Conservation (phyloP, 306 rosid genomes). For the Heteromeles arbutifolia region DNA sequence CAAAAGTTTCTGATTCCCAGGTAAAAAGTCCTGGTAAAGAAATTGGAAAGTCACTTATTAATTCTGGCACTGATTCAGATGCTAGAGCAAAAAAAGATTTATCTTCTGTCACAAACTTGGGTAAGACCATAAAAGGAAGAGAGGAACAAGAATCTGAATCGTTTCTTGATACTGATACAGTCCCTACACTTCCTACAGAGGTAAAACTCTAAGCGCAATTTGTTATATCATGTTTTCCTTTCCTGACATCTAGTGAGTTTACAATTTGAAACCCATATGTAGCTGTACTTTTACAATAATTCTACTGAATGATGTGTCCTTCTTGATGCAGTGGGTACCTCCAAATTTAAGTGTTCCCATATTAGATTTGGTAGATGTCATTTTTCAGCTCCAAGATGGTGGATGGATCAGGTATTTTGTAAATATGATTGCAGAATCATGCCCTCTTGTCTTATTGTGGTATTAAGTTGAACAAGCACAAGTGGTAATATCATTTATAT, state of each 20-base stretch:
- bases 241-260: not conserved
- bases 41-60: conserved; percentile 25
- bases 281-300: not conserved
- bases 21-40: conserved; percentile 33
- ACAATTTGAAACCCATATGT: not conserved
- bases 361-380: conserved; percentile 85
- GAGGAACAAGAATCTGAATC: conserved; percentile 39
- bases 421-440: not conserved
- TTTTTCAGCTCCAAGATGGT: conserved; percentile 94
- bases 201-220: conserved; percentile 26
- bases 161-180: conserved; percentile 52
- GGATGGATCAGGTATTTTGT: conserved; percentile 92
- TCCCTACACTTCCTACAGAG: conserved; percentile 76
- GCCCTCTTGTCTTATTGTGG: not conserved
- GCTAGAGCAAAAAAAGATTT: conserved; percentile 33
- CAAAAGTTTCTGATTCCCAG: conserved; percentile 44
- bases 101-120: conserved; percentile 35
- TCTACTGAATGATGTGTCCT: not conserved
- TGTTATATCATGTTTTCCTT: not conserved
- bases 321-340: conserved; percentile 83
- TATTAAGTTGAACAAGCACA: not conserved
- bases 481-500: not conserved
- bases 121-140: conserved; percentile 39
- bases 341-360: conserved; percentile 88
- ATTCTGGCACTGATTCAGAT: conserved; percentile 38